Percentiles rank a stretch among this genome's conserved stretches.
phyloP scores from a whole-genome alignment of 2,329 filamentous ascomycete genomes.

The Pestalotiopsis sp. region DNA sequence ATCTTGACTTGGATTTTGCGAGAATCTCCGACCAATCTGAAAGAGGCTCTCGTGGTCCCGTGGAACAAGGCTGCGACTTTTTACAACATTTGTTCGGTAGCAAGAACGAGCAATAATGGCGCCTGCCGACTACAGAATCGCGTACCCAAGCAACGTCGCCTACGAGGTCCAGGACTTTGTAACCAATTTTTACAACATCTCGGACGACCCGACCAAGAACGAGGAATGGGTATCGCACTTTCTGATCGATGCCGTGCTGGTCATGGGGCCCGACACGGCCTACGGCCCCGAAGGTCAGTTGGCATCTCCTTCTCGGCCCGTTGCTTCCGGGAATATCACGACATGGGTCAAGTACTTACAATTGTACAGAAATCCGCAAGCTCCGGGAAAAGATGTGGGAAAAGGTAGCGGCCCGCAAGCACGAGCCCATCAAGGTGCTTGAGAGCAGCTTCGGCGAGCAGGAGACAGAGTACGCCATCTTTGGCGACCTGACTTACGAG shows the following conservation, averaged over 20 bases:
- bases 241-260: constrained; percentile 39
- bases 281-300: constrained; percentile 34
- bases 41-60: no score
- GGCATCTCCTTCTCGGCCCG: not conserved
- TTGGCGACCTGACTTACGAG: constrained; percentile 26
- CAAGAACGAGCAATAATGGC: not conserved
- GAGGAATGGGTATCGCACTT: constrained; percentile 47
- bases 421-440: constrained; percentile 44
- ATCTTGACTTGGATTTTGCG: no score
- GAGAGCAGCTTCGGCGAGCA: constrained; percentile 33
- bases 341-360: no score
- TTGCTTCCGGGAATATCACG: not conserved
- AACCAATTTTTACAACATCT: constrained; percentile 44
- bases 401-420: constrained; percentile 38
- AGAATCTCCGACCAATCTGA: no score
- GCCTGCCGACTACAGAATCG: constrained; percentile 22
- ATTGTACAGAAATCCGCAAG: constrained; percentile 37
- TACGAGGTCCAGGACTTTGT: constrained; percentile 35
- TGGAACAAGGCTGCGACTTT: no score
- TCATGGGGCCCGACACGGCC: constrained; percentile 42
- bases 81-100: not conserved
- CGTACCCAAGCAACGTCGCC: constrained; percentile 25
- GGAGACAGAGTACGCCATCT: constrained; percentile 36
- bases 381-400: constrained; percentile 47
- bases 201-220: constrained; percentile 42